These are phyloP conservation scores for Alloteropsis angusta DNA, from an alignment of 202 grass and related monocot genomes.

Conservation along the genomic window DNA sequence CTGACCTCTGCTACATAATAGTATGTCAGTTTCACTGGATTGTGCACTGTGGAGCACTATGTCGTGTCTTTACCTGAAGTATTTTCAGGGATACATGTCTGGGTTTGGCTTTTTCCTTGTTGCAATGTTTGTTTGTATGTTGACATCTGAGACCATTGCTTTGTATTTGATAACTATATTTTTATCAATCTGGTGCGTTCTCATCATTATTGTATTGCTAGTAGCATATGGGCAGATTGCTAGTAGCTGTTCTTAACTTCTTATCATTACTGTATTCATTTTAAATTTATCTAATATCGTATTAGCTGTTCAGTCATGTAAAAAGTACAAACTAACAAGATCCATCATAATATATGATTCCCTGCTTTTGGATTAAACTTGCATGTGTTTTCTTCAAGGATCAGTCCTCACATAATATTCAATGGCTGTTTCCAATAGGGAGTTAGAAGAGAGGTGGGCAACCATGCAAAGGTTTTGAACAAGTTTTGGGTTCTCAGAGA, in stretches of 20 bases:
- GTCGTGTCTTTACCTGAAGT: not conserved
- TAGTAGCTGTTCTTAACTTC: not conserved
- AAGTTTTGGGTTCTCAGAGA: slow-evolving; percentile 27
- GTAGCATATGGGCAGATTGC: not conserved
- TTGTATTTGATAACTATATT: not conserved
- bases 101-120: not conserved
- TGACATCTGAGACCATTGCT: not conserved
- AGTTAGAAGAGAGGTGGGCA: slow-evolving; percentile 82
- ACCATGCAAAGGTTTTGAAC: slow-evolving; percentile 69
- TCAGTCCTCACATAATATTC: not conserved
- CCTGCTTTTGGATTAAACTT: not conserved
- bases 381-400: not conserved
- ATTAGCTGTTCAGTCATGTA: not conserved
- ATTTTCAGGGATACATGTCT: slow-evolving; percentile 2
- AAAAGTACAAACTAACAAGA: not conserved
- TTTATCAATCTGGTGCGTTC: not conserved
- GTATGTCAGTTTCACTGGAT: not conserved
- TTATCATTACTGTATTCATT: not conserved
- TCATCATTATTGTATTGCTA: not conserved
- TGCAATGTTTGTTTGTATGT: not conserved
- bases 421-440: slow-evolving; percentile 37
- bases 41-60: not conserved
- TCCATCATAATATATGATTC: not conserved
- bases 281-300: not conserved
- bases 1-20: not conserved